Percentiles rank a stretch among this genome's conserved stretches.
These are phyloP conservation scores for Phytophthora cajani DNA, from an alignment of 352 stramenopile genomes.

Conservation along the genomic window DNA sequence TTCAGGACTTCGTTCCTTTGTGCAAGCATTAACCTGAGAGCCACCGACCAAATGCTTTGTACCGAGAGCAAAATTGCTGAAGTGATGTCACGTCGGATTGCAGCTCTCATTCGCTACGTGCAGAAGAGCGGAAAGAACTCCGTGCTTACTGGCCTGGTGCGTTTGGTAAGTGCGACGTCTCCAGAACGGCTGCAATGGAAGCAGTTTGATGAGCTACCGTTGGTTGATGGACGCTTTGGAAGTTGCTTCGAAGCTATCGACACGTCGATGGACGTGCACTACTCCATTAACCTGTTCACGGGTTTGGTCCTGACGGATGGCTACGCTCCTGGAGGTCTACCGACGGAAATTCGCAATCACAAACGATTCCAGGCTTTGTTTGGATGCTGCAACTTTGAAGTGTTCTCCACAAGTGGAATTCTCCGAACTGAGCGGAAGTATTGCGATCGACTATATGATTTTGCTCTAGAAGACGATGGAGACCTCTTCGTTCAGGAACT, in stretches of 20 bases:
- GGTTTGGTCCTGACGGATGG: slow-evolving; percentile 55
- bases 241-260: slow-evolving; percentile 46
- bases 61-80: slow-evolving; percentile 37
- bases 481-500: slow-evolving; percentile 52
- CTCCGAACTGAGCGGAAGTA: slow-evolving; percentile 38
- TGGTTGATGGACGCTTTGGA: slow-evolving; percentile 3
- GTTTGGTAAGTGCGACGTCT: slow-evolving; percentile 32
- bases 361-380: slow-evolving; percentile 52
- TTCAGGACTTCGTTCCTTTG: slow-evolving; percentile 49
- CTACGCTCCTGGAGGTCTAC: slow-evolving; percentile 43
- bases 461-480: slow-evolving; percentile 22
- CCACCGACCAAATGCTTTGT: slow-evolving; percentile 25
- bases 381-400: slow-evolving; percentile 58
- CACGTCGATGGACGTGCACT: slow-evolving; percentile 16
- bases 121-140: background rate
- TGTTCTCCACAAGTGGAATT: slow-evolving; percentile 35
- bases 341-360: slow-evolving; percentile 38
- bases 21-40: slow-evolving; percentile 28
- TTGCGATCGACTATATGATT: slow-evolving; percentile 47
- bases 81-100: slow-evolving; percentile 43
- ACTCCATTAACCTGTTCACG: slow-evolving; percentile 60
- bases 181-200: slow-evolving; percentile 37
- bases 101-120: slow-evolving; percentile 23
- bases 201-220: slow-evolving; percentile 9
- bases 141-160: slow-evolving; percentile 32